Conservation (phyloP, 1,139 yeast genomes). For the Hemisphaericaspora subhashii region DNA sequence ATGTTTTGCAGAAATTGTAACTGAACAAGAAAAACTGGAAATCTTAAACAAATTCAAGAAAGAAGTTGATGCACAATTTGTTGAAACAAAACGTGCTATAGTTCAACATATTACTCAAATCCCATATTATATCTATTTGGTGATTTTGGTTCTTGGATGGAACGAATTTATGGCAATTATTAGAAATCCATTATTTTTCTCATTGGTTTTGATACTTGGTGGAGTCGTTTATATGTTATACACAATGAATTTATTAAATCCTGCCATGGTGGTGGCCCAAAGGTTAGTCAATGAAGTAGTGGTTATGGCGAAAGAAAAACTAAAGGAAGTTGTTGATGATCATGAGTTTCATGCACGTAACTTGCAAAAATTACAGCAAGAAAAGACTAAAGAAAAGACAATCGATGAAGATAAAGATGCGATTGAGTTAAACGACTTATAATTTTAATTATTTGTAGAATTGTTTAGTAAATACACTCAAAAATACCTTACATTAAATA, state of each 20-base stretch:
- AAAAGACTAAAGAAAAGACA: conserved; percentile 5
- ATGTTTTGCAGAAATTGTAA: conserved; percentile 58
- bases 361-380: conserved; percentile 21
- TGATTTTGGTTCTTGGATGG: conserved; percentile 85
- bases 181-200: conserved; percentile 76
- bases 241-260: conserved; percentile 71
- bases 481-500: no score
- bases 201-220: conserved; percentile 53
- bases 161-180: conserved; percentile 89
- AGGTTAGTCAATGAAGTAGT: conserved; percentile 60
- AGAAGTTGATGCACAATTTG: conserved; percentile 75
- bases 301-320: conserved; percentile 56
- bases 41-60: conserved; percentile 65
- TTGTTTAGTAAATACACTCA: no score
- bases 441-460: not conserved
- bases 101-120: conserved; percentile 71
- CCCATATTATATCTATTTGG: conserved; percentile 76
- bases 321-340: conserved; percentile 49
- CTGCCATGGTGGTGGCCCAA: conserved; percentile 61
- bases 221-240: conserved; percentile 71
- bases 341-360: conserved; percentile 26
- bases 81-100: conserved; percentile 82
- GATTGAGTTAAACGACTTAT: conserved; percentile 14
- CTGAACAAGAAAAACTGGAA: conserved; percentile 56
- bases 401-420: conserved; percentile 11